Percentiles rank a stretch among this genome's conserved stretches.
These are phyloP conservation scores for Rutidosis leptorrhynchoides DNA, from an alignment of 129 eudicot species.

Conservation along the genomic window DNA sequence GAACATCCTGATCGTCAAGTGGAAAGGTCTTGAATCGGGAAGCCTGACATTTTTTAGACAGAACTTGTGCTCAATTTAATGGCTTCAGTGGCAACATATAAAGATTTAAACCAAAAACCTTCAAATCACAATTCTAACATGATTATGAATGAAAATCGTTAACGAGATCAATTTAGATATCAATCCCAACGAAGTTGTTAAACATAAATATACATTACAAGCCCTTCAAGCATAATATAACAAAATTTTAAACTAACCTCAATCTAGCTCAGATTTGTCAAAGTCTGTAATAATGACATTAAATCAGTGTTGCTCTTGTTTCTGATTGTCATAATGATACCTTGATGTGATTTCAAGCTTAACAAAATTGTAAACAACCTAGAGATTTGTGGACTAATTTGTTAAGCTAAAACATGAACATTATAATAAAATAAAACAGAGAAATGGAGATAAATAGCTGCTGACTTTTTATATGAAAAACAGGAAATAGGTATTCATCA, in stretches of 20 bases:
- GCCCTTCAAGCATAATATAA: not conserved
- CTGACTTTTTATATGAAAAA: no score
- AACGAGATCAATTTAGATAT: not conserved
- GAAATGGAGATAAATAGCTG: no score
- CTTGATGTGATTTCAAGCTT: no score
- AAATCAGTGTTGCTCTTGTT: no score
- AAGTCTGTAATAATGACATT: not conserved
- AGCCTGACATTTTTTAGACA: conserved; percentile 85
- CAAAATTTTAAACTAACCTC: conserved; percentile 1
- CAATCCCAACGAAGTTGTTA: not conserved
- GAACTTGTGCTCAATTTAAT: conserved; percentile 80
- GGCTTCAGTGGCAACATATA: conserved; percentile 69
- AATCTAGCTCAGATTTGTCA: conserved; percentile 1
- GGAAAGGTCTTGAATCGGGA: conserved; percentile 74
- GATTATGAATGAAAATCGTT: no score
- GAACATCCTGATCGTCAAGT: conserved; percentile 97
- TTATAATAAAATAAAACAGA: no score
- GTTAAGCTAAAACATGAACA: no score
- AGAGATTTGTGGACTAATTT: no score
- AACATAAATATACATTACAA: conserved; percentile 16
- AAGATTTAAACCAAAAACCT: conserved; percentile 5
- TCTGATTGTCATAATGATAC: no score
- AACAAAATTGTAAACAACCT: no score
- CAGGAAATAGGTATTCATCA: no score
- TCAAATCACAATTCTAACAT: conserved; percentile 1